These are phyloP conservation scores for Metarhizium humberi DNA, from an alignment of 2,329 filamentous ascomycete genomes.

Conservation along the genomic window DNA sequence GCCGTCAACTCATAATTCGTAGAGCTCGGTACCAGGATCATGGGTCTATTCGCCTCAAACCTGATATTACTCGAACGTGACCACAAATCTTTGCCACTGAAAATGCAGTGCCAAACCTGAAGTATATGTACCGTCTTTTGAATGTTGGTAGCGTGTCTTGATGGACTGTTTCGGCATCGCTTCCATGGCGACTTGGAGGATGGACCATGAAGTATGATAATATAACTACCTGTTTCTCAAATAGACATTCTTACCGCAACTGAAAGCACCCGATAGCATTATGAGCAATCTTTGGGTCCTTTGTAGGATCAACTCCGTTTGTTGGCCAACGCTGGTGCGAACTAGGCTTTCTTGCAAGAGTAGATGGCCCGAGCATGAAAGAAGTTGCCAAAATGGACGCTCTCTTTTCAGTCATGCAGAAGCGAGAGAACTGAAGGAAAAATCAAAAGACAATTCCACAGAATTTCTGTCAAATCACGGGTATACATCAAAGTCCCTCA, in stretches of 20 bases:
- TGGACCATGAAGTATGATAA: too few relatives aligned
- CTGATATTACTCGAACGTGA: background rate
- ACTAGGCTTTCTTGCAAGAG: background rate
- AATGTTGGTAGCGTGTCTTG: background rate
- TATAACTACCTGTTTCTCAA: too few relatives aligned
- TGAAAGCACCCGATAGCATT: too few relatives aligned
- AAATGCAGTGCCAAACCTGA: too few relatives aligned
- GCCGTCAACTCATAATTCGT: too few relatives aligned
- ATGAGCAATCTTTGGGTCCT: too few relatives aligned
- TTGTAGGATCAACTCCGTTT: too few relatives aligned
- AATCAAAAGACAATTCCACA: background rate
- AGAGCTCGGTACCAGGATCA: too few relatives aligned
- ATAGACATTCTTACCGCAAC: too few relatives aligned
- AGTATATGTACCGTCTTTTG: background rate
- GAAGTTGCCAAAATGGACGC: background rate
- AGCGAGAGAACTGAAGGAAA: background rate
- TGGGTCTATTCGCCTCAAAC: too few relatives aligned
- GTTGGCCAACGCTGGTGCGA: background rate
- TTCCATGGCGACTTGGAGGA: too few relatives aligned
- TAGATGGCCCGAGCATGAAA: background rate
- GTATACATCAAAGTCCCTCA: background rate
- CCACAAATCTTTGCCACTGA: background rate
- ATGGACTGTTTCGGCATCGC: too few relatives aligned
- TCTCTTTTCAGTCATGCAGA: background rate
- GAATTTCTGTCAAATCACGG: background rate